These are phyloP conservation scores for Castanea crenata DNA, from an alignment of 306 rosid species.

Conservation along the genomic window DNA sequence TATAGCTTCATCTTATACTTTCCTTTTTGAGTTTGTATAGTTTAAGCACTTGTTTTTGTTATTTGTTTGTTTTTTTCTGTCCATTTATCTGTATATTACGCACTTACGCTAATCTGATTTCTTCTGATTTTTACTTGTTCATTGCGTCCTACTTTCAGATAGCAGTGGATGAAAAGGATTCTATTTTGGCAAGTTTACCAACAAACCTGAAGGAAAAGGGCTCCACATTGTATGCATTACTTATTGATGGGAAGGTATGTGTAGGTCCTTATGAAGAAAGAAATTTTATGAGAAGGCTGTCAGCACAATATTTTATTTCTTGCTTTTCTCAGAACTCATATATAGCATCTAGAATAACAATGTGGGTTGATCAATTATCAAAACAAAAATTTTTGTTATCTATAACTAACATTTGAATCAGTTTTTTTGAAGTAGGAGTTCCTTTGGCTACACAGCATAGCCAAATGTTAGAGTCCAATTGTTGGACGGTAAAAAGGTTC, in stretches of 20 bases:
- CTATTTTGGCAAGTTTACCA: slow-evolving; percentile 74
- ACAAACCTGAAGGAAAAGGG: slow-evolving; percentile 67
- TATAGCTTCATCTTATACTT: not conserved
- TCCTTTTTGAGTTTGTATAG: not conserved
- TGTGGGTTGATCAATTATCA: not conserved
- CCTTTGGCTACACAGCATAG: not conserved
- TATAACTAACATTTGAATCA: not conserved
- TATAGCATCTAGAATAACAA: not conserved
- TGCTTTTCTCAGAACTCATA: not conserved
- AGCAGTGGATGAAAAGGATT: slow-evolving; percentile 71
- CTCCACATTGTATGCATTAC: slow-evolving; percentile 56
- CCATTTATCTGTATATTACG: not conserved
- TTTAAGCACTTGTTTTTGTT: not conserved
- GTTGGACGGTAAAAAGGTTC: not conserved
- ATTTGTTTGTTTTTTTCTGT: not conserved
- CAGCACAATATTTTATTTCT: not conserved
- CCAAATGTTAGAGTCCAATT: slow-evolving; percentile 13
- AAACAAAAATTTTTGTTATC: not conserved
- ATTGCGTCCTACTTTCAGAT: slow-evolving; percentile 40
- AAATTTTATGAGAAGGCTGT: slow-evolving; percentile 6
- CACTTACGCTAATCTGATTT: not conserved
- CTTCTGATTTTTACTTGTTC: slow-evolving; percentile 9
- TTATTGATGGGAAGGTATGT: slow-evolving; percentile 77
- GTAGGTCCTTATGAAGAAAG: slow-evolving; percentile 16
- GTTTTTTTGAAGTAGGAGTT: not conserved